Evolutionary conservation across 2,329 filamentous ascomycete species (phyloP).

Genomic region (Coniochaeta sp.): DNA sequence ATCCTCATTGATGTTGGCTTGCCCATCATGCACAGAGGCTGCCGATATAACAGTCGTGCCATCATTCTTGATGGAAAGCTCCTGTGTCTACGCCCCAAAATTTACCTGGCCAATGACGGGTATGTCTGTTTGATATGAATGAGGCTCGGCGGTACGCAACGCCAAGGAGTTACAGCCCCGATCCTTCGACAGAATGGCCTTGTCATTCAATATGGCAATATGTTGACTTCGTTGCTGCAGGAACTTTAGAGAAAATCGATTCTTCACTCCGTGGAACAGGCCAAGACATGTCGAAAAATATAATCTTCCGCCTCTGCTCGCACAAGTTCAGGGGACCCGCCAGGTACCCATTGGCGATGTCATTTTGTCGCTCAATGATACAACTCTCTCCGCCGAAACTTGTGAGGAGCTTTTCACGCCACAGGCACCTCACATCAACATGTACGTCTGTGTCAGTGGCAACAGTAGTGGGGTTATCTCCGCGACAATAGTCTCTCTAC

Average conservation of each 20-base stretch:
- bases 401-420: constrained; percentile 18
- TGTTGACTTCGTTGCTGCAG: no score
- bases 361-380: constrained; percentile 22
- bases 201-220: no score
- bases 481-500: not conserved
- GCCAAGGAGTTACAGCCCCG: no score
- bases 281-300: constrained; percentile 55
- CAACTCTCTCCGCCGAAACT: constrained; percentile 9
- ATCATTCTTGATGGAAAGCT: constrained; percentile 60
- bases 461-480: not conserved
- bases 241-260: constrained; percentile 47
- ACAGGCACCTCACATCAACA: not conserved
- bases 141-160: no score
- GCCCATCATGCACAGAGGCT: constrained; percentile 54
- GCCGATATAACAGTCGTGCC: constrained; percentile 60
- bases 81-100: constrained; percentile 46
- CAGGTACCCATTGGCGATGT: constrained; percentile 32
- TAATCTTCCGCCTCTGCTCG: constrained; percentile 41
- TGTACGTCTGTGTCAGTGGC: not conserved
- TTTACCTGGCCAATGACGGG: constrained; percentile 58
- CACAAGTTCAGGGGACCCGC: constrained; percentile 34
- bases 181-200: no score
- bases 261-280: constrained; percentile 55
- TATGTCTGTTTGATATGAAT: not conserved
- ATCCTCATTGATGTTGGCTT: constrained; percentile 60